phyloP scores from a whole-genome alignment of 257 asterid species.

The Salvia miltiorrhiza region DNA sequence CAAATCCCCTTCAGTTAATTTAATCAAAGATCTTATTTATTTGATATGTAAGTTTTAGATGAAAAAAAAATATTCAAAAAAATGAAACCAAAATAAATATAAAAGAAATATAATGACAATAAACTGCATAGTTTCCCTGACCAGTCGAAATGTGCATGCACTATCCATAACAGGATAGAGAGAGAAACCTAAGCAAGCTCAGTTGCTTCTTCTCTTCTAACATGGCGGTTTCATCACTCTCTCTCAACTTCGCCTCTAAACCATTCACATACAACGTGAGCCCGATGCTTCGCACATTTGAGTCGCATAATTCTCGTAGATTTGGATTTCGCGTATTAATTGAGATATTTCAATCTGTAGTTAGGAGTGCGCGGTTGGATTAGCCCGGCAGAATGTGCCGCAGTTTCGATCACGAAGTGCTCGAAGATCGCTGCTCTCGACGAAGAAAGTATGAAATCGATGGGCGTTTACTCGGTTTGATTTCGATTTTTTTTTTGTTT shows the following conservation, averaged over 20 bases:
- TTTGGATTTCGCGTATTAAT: not conserved
- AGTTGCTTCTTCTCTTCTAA: constrained; percentile 10
- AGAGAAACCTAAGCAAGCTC: constrained; percentile 14
- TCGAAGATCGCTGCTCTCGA: constrained; percentile 26
- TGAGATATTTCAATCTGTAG: constrained; percentile 14
- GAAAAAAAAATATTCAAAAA: not conserved
- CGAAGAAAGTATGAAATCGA: constrained; percentile 43
- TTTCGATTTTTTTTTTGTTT: not conserved
- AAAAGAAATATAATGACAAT: not conserved
- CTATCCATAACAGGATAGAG: constrained; percentile 18
- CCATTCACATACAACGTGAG: constrained; percentile 40
- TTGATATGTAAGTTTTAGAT: too few species aligned
- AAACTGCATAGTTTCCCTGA: not conserved
- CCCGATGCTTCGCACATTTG: not conserved
- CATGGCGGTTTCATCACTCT: constrained; percentile 64
- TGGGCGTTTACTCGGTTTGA: not conserved
- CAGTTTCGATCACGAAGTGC: constrained; percentile 36
- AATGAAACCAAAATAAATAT: not conserved
- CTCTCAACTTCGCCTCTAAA: constrained; percentile 42
- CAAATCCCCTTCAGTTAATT: too few species aligned
- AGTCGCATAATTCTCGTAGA: not conserved
- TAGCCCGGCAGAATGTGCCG: constrained; percentile 24
- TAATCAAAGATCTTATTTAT: too few species aligned
- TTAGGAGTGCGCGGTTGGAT: constrained; percentile 20
- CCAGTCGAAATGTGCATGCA: constrained; percentile 34